Percentiles rank a stretch among this genome's conserved stretches.
phyloP scores from a whole-genome alignment of 106 monocot species.

The Allium fistulosum region DNA sequence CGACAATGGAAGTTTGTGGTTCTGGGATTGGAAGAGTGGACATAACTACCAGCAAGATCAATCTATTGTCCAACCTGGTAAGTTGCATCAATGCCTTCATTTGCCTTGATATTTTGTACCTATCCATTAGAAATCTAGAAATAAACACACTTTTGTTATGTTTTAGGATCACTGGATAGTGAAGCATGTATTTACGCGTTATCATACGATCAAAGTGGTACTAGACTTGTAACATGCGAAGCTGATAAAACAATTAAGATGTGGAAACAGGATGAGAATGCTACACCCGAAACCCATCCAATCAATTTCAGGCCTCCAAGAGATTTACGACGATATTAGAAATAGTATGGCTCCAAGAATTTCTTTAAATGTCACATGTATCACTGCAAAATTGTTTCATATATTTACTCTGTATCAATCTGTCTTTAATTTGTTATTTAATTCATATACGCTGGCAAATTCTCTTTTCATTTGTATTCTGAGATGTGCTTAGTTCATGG shows the following conservation, averaged over 20 bases:
- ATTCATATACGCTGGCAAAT: too few relatives aligned
- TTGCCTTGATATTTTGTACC: not conserved
- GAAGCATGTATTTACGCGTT: conserved; percentile 92
- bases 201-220: conserved; percentile 72
- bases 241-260: conserved; percentile 96
- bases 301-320: conserved; percentile 84
- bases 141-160: conserved; percentile 1
- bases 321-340: conserved; percentile 63
- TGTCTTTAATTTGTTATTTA: too few relatives aligned
- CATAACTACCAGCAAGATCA: conserved; percentile 89
- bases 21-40: conserved; percentile 99
- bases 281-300: conserved; percentile 83
- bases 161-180: conserved; percentile 83
- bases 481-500: too few relatives aligned
- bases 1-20: conserved; percentile 99
- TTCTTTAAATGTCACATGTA: too few relatives aligned
- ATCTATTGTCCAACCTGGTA: conserved; percentile 98
- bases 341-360: too few relatives aligned
- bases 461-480: too few relatives aligned
- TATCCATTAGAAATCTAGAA: not conserved
- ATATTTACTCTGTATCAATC: too few relatives aligned
- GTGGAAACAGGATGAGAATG: conserved; percentile 86
- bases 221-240: conserved; percentile 86
- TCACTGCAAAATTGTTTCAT: too few relatives aligned
- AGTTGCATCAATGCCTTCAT: conserved; percentile 10